These are phyloP conservation scores for Podosphaera fusca DNA, from an alignment of 2,329 filamentous ascomycete genomes.

Conservation along the genomic window DNA sequence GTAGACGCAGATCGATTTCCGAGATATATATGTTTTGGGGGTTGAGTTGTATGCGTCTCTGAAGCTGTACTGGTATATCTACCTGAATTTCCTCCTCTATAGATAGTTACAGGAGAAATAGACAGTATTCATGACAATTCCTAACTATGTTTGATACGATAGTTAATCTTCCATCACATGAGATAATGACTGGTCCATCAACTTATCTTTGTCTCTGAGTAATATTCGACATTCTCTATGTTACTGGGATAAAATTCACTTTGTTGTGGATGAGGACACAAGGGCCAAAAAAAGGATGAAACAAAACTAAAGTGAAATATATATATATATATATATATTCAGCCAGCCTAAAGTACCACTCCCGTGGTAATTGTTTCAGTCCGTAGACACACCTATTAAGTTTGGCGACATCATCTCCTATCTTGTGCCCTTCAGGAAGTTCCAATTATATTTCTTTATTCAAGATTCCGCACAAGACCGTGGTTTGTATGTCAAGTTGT, in stretches of 20 bases:
- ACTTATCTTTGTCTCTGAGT: background rate
- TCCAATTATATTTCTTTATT: background rate
- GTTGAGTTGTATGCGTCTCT: too few relatives aligned
- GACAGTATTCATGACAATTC: too few relatives aligned
- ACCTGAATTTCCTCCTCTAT: too few relatives aligned
- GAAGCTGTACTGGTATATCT: too few relatives aligned
- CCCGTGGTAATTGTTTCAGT: too few relatives aligned
- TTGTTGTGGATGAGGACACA: background rate
- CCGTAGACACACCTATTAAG: too few relatives aligned
- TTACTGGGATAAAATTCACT: background rate
- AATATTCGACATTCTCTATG: background rate
- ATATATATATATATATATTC: background rate
- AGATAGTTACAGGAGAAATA: too few relatives aligned
- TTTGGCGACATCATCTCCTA: too few relatives aligned
- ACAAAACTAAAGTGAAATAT: background rate
- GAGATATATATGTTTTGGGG: too few relatives aligned
- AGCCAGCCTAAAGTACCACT: background rate
- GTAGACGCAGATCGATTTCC: too few relatives aligned
- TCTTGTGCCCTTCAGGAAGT: background rate
- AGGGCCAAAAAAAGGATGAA: background rate
- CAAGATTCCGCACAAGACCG: background rate
- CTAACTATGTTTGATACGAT: too few relatives aligned
- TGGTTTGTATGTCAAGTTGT: background rate
- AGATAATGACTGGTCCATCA: background rate
- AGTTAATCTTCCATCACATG: too few relatives aligned